Evolutionary conservation across 345 rosid genomes (phyloP), one percentile per base, ranked within the genome.

Genomic region (Boechera divaricarpa): DNA sequence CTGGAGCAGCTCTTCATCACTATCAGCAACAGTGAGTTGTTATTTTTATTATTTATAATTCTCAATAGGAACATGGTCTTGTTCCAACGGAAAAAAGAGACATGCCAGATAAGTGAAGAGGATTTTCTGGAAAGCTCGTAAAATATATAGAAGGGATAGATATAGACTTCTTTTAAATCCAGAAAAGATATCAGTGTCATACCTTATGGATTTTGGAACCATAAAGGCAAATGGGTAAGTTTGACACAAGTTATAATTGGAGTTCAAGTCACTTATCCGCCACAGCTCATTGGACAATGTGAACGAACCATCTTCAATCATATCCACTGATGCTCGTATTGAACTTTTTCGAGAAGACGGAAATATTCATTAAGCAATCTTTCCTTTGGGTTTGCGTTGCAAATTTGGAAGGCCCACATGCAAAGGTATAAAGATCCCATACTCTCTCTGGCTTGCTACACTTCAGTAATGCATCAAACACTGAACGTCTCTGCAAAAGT

Each of bases 181-280:
- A 12, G 51, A 62, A 15, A 52, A 13, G 49, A 67, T 42, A 49
- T 44, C 52, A 71, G 38, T 39, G 39, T 26, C 82, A 59, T 79
- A 91, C 99, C 93, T 89, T 73, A 93, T 86, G 68, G 75, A 80
- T 85, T 84, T 87, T 76, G 99, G 99, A 87, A 90, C 78, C 84
- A 96, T 79, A 82, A 96, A 80, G 11, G 98, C 94, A 82, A 91
- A 93, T 10, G 99, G 99, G 75, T 96, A 96, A 53, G 81, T 93
- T 75, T 83, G 94, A 80, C 91, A 88, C 86, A 93, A 73, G 45
- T 85, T 42, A 76, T 96, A 96, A 80, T 82, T 82, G 80, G 85
- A 79, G 85, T 96, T 96, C 66, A 86, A 72, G 72, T 83, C 82
- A 82, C 90, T 90, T 72, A 96, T 93, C 82, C 98, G 89, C 98